Base-by-base conservation (phyloP, 2,329 filamentous ascomycete species). In the Fusarium sp. region DNA sequence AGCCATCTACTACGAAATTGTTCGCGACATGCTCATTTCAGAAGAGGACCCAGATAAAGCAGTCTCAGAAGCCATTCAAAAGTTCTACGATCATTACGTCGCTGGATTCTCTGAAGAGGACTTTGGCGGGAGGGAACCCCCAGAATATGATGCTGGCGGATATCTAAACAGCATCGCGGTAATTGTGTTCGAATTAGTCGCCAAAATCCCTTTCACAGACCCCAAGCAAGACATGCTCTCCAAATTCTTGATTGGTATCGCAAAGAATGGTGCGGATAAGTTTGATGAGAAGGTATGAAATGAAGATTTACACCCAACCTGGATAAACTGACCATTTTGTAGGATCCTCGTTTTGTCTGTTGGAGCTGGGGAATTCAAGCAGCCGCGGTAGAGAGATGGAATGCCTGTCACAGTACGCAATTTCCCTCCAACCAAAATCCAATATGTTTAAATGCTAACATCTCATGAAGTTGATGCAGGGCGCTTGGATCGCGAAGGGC, bases 281-380 rank as follows among this genome's bases (percentile, higher is more conserved):
- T 47, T 18, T 9, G 17, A 27, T 17, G 2, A 44, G 4, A 15
- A 69, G 22, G 5, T 18, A 11, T 25, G 25, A 35, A 5, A 13
- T 35, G 33, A 35, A 35, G 12, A 14, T 35, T 35, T 35, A 4
- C 12, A 14, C 14, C 33, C 12, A 8, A 14, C 12, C 12, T 35
- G 14, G 12, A 35, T 14, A 35, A 35, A 5, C 35, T 58, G 4
- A 47, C 5, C 17, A 41, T 4, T 15, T n/a, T 25, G 25, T 8
- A 63, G 69, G 13, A 46, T 17, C 62, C 52, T 3, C n/a, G 31
- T 4, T 53, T 62, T 22, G 29, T 68, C 13, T 62, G 54, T 36
- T 44, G 50, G 11, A 20, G 33, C 22, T 59, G 47, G 47, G 63
- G 57, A 4, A 15, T 70, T 1, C 46, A 70, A 31, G 15, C 9